These are phyloP conservation scores for Emmonsia crescens DNA, from an alignment of 2,329 filamentous ascomycete genomes.

Conservation along the genomic window DNA sequence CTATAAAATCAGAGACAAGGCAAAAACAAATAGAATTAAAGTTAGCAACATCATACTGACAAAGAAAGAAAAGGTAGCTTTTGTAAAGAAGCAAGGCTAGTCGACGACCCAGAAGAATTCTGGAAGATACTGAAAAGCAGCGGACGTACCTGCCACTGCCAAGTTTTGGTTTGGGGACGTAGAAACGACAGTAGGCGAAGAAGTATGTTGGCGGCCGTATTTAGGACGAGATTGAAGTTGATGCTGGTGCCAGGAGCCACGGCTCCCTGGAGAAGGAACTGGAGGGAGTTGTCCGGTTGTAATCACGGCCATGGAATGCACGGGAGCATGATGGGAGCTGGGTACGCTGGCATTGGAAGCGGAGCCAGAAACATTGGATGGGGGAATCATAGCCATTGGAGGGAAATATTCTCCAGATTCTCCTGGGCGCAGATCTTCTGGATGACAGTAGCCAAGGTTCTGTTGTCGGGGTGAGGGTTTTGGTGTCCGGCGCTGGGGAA, in stretches of 20 bases:
- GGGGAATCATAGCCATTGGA: slow-evolving; percentile 46
- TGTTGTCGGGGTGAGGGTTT: slow-evolving; percentile 60
- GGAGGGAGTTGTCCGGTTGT: slow-evolving; percentile 68
- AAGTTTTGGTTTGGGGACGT: slow-evolving; percentile 32
- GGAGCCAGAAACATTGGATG: slow-evolving; percentile 34
- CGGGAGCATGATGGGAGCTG: slow-evolving; percentile 29
- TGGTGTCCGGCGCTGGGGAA: slow-evolving; percentile 64
- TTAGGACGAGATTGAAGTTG: slow-evolving; percentile 51
- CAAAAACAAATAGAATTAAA: background rate
- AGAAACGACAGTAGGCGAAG: slow-evolving; percentile 62
- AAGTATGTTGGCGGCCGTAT: slow-evolving; percentile 61
- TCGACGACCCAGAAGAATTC: background rate
- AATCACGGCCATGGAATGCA: slow-evolving; percentile 67
- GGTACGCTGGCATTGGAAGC: slow-evolving; percentile 32
- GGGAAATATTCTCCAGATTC: slow-evolving; percentile 79
- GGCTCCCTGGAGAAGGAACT: slow-evolving; percentile 71
- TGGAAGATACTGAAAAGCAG: background rate
- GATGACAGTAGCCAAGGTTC: slow-evolving; percentile 36
- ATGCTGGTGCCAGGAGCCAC: slow-evolving; percentile 45
- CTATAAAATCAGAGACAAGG: slow-evolving; percentile 7
- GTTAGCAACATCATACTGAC: background rate
- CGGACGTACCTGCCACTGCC: slow-evolving; percentile 13
- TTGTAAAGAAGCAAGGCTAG: slow-evolving; percentile 4
- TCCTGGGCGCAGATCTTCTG: slow-evolving; percentile 54
- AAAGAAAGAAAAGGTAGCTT: background rate